Conservation (phyloP, 495 filamentous ascomycete genomes). For the Apiosordaria backusii region DNA sequence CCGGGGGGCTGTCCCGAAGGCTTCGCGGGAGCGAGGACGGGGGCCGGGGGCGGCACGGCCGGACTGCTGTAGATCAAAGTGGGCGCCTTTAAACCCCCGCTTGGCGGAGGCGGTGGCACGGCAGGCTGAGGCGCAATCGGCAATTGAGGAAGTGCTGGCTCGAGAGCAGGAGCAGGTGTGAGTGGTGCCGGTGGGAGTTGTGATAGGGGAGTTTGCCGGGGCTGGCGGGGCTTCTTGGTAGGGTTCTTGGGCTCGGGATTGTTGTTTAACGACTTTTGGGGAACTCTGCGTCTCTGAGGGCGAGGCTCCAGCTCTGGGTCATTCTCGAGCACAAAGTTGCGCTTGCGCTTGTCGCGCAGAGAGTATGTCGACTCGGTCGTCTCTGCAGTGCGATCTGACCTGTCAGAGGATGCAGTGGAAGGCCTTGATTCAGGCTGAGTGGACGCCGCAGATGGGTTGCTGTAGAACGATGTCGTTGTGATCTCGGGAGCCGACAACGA, state of each 20-base stretch:
- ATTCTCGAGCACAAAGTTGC: constrained; percentile 38
- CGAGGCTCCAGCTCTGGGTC: constrained; percentile 32
- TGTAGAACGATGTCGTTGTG: constrained; percentile 29
- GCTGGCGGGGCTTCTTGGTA: not conserved
- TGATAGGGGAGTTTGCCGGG: not conserved
- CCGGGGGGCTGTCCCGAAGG: constrained; percentile 13
- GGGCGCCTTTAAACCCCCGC: constrained; percentile 21
- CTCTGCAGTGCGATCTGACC: constrained; percentile 27
- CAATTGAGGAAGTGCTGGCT: constrained; percentile 4
- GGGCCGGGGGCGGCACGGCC: constrained; percentile 1
- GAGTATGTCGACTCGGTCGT: constrained; percentile 36
- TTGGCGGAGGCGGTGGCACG: constrained; percentile 17
- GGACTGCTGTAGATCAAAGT: constrained; percentile 23
- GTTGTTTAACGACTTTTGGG: constrained; percentile 17
- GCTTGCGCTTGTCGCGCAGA: constrained; percentile 36
- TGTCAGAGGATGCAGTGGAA: constrained; percentile 32
- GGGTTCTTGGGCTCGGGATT: not conserved
- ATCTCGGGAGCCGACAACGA: constrained; percentile 27
- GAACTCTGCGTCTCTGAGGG: constrained; percentile 22
- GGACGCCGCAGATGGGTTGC: constrained; percentile 18
- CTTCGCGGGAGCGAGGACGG: constrained; percentile 15
- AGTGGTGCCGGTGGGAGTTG: not conserved
- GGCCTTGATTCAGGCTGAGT: constrained; percentile 34
- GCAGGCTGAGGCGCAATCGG: constrained; percentile 22
- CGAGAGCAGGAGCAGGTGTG: not conserved